Percentiles rank a stretch among this genome's conserved stretches.
phyloP scores from a whole-genome alignment of 1,139 yeast genomes.

The Candida glucosophila region DNA sequence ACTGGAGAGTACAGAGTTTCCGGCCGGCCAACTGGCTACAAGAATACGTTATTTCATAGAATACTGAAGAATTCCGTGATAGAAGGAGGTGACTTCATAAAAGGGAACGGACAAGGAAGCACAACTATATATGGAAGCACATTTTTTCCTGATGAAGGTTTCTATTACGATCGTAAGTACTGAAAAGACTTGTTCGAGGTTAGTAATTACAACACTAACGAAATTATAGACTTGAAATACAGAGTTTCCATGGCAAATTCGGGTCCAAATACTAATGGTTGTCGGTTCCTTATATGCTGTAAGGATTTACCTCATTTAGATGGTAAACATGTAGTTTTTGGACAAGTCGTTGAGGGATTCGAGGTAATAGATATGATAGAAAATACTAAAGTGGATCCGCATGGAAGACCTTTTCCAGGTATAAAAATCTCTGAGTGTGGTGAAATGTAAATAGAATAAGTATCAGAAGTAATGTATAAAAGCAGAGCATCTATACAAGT shows the following conservation, averaged over 20 bases:
- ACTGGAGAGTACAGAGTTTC: constrained; percentile 40
- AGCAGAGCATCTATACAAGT: too few relatives aligned
- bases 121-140: constrained; percentile 19
- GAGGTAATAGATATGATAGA: constrained; percentile 27
- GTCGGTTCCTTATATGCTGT: constrained; percentile 26
- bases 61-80: constrained; percentile 21
- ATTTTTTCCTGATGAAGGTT: constrained; percentile 28
- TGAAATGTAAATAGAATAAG: constrained; percentile 32
- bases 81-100: constrained; percentile 29
- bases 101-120: constrained; percentile 38
- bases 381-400: constrained; percentile 10
- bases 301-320: constrained; percentile 26
- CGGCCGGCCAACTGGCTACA: constrained; percentile 24
- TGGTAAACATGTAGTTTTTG: constrained; percentile 53
- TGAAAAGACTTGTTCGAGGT: background rate
- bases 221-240: constrained; percentile 11
- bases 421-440: constrained; percentile 19
- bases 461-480: too few relatives aligned
- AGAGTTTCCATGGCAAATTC: constrained; percentile 28
- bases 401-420: constrained; percentile 18
- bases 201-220: background rate
- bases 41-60: constrained; percentile 20
- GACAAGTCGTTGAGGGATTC: constrained; percentile 36
- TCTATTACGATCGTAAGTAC: constrained; percentile 15
- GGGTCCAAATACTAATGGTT: constrained; percentile 27